phyloP scores from a whole-genome alignment of 23 red algal species.

The Gracilaria caudata region DNA sequence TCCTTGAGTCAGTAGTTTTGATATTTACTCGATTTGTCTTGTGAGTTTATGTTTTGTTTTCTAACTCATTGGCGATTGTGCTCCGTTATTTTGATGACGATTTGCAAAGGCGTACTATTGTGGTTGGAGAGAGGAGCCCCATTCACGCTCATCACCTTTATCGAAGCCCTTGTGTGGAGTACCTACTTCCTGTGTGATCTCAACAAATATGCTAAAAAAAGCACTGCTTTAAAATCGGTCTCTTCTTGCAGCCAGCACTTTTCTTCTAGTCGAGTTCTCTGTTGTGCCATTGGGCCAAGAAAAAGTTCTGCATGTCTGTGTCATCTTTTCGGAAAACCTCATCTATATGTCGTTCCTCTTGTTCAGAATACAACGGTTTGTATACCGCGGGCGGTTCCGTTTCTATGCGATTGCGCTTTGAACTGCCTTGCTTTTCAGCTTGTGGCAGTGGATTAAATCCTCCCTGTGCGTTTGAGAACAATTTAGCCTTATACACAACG shows the following conservation, averaged over 20 bases:
- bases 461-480: slow-evolving; percentile 14
- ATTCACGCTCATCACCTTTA: not conserved
- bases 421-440: not conserved
- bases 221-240: not conserved
- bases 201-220: not conserved
- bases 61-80: slow-evolving; percentile 11
- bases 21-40: not conserved
- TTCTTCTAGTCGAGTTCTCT: not conserved
- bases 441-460: slow-evolving; percentile 61
- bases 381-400: not conserved
- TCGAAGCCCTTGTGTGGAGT: not conserved
- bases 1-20: not conserved
- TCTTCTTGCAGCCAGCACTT: not conserved
- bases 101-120: not conserved
- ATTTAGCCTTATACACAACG: slow-evolving; percentile 41
- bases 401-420: not conserved
- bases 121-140: too few relatives aligned
- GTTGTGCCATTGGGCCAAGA: slow-evolving; percentile 11
- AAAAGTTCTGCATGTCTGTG: not conserved
- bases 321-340: not conserved
- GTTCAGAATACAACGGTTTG: not conserved
- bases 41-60: slow-evolving; percentile 1
- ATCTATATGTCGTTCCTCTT: not conserved
- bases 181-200: not conserved
- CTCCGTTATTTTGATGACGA: not conserved